phyloP scores from a whole-genome alignment of 2,329 filamentous ascomycete genomes.

The Claviceps sp. region DNA sequence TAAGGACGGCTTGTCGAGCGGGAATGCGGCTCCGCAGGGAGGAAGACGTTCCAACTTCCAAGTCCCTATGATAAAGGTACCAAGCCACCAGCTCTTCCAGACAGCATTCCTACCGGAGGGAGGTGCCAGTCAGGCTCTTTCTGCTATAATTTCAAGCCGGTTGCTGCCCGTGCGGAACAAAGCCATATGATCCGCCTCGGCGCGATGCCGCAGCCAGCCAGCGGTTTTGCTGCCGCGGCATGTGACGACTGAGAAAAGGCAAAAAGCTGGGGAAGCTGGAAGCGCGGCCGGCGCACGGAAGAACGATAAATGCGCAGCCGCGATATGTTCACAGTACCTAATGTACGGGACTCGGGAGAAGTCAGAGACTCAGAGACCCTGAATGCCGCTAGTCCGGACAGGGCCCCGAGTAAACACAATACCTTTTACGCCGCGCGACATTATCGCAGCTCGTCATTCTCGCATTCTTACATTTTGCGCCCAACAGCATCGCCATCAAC shows the following conservation, averaged over 20 bases:
- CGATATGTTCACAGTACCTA: no score
- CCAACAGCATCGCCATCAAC: not conserved
- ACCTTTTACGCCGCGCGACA: conserved; percentile 1
- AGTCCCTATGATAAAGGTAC: no score
- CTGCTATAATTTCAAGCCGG: not conserved
- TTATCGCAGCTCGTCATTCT: not conserved
- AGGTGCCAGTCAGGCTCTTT: not conserved
- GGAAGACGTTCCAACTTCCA: no score
- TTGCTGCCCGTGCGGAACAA: not conserved
- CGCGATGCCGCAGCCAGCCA: not conserved
- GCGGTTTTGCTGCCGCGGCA: not conserved
- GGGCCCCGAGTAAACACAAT: conserved; percentile 18
- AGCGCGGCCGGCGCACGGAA: conserved; percentile 2
- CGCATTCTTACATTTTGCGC: not conserved
- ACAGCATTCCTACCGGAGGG: not conserved
- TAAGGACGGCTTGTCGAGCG: not conserved
- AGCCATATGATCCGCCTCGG: conserved; percentile 1
- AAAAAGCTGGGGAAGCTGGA: no score
- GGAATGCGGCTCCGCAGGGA: not conserved
- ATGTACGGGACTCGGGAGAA: no score
- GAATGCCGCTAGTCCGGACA: conserved; percentile 11
- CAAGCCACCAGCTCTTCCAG: not conserved
- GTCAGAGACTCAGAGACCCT: not conserved
- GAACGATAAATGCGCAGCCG: conserved; percentile 5
- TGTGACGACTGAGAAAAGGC: not conserved